These are phyloP conservation scores for Cucurbitaria berberidis DNA, from an alignment of 2,329 filamentous ascomycete species.

Conservation along the genomic window DNA sequence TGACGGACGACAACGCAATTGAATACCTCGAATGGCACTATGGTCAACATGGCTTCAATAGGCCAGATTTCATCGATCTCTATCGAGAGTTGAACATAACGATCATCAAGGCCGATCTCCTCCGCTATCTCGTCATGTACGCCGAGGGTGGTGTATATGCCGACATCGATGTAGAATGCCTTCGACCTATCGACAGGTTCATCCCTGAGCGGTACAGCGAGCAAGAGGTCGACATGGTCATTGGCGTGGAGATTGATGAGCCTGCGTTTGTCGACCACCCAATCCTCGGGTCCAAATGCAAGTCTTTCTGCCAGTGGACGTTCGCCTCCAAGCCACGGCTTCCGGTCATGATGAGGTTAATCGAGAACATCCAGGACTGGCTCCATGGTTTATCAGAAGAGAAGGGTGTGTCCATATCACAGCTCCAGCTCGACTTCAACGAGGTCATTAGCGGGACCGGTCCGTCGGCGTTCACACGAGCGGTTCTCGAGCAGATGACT, in stretches of 20 bases:
- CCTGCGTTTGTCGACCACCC: slow-evolving; percentile 68
- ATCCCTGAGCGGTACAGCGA: slow-evolving; percentile 69
- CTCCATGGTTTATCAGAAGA: slow-evolving; percentile 64
- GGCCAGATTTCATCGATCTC: slow-evolving; percentile 58
- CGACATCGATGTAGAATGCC: slow-evolving; percentile 65
- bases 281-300: slow-evolving; percentile 70
- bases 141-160: slow-evolving; percentile 67
- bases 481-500: slow-evolving; percentile 70
- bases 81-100: slow-evolving; percentile 53
- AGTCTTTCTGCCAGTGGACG: slow-evolving; percentile 78
- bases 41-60: slow-evolving; percentile 68
- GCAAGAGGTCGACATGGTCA: slow-evolving; percentile 71
- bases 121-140: slow-evolving; percentile 72
- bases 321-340: slow-evolving; percentile 72
- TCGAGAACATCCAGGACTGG: slow-evolving; percentile 73
- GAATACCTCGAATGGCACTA: slow-evolving; percentile 72
- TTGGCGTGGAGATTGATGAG: slow-evolving; percentile 74
- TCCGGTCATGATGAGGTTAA: slow-evolving; percentile 70
- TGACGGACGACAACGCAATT: slow-evolving; percentile 72
- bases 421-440: slow-evolving; percentile 72
- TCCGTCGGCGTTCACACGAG: slow-evolving; percentile 71
- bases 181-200: slow-evolving; percentile 61
- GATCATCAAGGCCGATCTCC: slow-evolving; percentile 71
- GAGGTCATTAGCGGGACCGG: slow-evolving; percentile 76
- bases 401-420: slow-evolving; percentile 64